Percentiles rank a stretch among this genome's conserved stretches.
These are phyloP conservation scores for Candida sithepensis DNA, from an alignment of 805 yeast species.

Conservation along the genomic window DNA sequence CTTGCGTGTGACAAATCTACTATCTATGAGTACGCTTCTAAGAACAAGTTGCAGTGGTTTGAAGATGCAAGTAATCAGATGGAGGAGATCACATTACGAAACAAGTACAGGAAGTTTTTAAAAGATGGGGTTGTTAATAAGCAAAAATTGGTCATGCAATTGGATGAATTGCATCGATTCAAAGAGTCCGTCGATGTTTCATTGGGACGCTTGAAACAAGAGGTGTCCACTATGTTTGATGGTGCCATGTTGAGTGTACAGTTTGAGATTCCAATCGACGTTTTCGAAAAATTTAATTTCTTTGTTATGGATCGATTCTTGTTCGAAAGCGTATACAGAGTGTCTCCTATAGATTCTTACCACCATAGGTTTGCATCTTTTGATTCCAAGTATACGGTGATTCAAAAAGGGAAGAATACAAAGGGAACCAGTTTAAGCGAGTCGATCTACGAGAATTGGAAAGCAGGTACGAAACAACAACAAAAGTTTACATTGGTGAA, in stretches of 20 bases:
- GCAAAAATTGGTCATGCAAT: conserved; percentile 6
- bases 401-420: neutral
- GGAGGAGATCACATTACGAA: conserved; percentile 57
- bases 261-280: conserved; percentile 15
- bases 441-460: conserved; percentile 1
- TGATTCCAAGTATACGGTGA: conserved; percentile 16
- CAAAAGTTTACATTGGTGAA: conserved; percentile 4
- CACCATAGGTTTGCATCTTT: conserved; percentile 23
- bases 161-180: conserved; percentile 13
- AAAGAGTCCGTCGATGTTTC: neutral
- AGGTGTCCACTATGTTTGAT: conserved; percentile 5
- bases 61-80: conserved; percentile 68
- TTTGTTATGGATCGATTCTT: conserved; percentile 27
- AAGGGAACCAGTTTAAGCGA: neutral
- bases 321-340: conserved; percentile 18
- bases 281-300: conserved; percentile 15
- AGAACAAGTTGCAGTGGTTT: conserved; percentile 50
- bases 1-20: conserved; percentile 41
- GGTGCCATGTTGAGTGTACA: conserved; percentile 7
- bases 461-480: neutral
- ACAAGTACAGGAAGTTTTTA: conserved; percentile 42
- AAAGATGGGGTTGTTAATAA: conserved; percentile 11
- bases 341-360: conserved; percentile 22
- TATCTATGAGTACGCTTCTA: conserved; percentile 43
- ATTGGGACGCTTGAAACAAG: conserved; percentile 6